Base-by-base conservation (phyloP, 345 rosid genomes). In the Schrenkiella parvula region DNA sequence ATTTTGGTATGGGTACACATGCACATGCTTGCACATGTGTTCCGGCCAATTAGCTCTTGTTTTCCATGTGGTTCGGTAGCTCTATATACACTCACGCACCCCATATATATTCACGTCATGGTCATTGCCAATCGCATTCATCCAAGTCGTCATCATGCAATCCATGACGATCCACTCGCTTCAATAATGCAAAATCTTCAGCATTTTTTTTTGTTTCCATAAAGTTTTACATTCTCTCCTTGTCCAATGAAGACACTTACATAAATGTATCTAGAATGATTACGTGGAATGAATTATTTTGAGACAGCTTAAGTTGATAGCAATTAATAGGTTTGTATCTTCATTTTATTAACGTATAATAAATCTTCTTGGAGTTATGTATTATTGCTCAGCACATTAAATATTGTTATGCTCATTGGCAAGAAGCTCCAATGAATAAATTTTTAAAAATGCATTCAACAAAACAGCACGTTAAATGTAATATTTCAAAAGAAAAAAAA, bases 11-110 rank as follows among this genome's bases (percentile, higher is more conserved):
- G 50, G 63, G 64, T 59, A 61, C 69, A 61, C 64, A 75, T 68
- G 25, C 79, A 75, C 79, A 68, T 75, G 79, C 58, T 68, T 75
- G 74, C 79, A 75, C 79, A 75, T 75, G 79, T 68, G 70, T 53
- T 75, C 57, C 74, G 70, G 42, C 74, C 79, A 75, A 61, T 61
- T 32, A 75, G 23, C 63, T 75, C 79, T 61, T 75, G 54, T 60
- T 60, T 68, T 68, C 70, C 79, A 75, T 75, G 79, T 68, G 74
- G 74, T 67, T 75, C 74, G 70, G 69, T 74, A 74, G 39, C 60
- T 50, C 37, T 58, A 38, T 50, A 38, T 74, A 38, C 67, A 74
- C 61, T 58, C 61, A 74, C 68, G 61, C 72, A 51, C 43, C 52
- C 35, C 48, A 38, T 74, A 55, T 38, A 66, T 39, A 50, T 39